Percentiles rank a stretch among this genome's conserved stretches.
Evolutionary conservation across 495 filamentous ascomycete species (phyloP).

Genomic region (Neurospora terricola): DNA sequence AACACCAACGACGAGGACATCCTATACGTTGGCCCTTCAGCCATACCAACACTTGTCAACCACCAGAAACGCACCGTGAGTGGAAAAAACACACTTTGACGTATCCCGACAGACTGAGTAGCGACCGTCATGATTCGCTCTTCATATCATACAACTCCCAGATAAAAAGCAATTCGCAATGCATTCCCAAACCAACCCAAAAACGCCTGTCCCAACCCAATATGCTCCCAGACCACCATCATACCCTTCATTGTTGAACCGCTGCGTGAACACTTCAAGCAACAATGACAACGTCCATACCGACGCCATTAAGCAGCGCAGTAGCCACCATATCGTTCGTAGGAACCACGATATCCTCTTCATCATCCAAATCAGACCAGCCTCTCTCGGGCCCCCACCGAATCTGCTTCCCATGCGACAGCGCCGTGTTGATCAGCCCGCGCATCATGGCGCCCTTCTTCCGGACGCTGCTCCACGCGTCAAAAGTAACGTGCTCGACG

Average conservation of each 20-base stretch:
- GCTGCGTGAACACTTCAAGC: neutral
- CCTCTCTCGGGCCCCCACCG: slow-evolving; percentile 62
- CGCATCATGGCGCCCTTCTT: slow-evolving; percentile 60
- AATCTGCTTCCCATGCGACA: slow-evolving; percentile 41
- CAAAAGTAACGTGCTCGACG: slow-evolving; percentile 59
- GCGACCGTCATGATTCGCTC: neutral
- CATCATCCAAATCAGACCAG: slow-evolving; percentile 44
- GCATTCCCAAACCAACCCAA: neutral
- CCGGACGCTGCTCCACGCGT: slow-evolving; percentile 62
- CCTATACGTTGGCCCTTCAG: neutral
- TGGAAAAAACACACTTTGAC: neutral
- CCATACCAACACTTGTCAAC: neutral
- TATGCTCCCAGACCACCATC: neutral
- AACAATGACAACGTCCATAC: slow-evolving; percentile 3
- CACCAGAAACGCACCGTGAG: neutral
- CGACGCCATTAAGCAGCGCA: slow-evolving; percentile 2
- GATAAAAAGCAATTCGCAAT: neutral
- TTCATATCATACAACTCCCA: neutral
- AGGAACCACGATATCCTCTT: slow-evolving; percentile 6
- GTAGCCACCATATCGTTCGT: neutral
- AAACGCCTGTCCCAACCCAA: neutral
- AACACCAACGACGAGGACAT: neutral
- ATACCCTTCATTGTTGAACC: neutral
- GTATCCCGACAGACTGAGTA: neutral
- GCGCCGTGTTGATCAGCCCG: slow-evolving; percentile 50